Percentiles rank a stretch among this genome's conserved stretches.
Conservation (phyloP, 192 early-diverging fungal genomes). For the Gamsiella multidivaricata region DNA sequence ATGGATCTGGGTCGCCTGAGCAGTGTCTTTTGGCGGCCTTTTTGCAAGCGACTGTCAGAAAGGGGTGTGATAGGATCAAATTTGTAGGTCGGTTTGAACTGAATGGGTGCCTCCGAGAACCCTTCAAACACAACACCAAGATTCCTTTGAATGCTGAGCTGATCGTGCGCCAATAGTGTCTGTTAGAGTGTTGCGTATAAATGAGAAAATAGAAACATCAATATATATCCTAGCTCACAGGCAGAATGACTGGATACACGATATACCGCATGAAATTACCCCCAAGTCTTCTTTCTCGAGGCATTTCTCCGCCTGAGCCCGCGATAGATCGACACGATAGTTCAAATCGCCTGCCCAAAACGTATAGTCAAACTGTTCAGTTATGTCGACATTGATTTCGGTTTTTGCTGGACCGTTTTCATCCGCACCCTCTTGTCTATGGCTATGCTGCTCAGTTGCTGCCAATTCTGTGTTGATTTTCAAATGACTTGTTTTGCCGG, state of each 20-base stretch:
- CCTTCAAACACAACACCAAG: conserved; percentile 40
- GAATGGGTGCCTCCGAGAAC: conserved; percentile 75
- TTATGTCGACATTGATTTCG: conserved; percentile 52
- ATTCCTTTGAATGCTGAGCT: conserved; percentile 47
- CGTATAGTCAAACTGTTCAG: conserved; percentile 64
- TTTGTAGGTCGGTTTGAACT: conserved; percentile 85
- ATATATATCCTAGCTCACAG: no score
- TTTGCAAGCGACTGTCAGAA: conserved; percentile 16
- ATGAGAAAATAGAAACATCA: neutral
- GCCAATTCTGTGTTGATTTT: no score
- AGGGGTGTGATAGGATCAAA: conserved; percentile 62
- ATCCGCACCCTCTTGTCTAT: neutral
- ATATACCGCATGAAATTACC: conserved; percentile 40
- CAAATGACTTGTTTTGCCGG: neutral
- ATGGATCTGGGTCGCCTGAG: conserved; percentile 26
- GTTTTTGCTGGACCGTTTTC: no score
- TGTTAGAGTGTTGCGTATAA: neutral
- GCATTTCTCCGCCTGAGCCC: conserved; percentile 61
- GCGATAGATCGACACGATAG: conserved; percentile 71
- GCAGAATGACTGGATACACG: no score
- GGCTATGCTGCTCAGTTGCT: no score
- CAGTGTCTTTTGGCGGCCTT: conserved; percentile 9
- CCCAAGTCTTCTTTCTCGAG: conserved; percentile 62
- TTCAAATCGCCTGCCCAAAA: conserved; percentile 88
- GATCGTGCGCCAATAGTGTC: conserved; percentile 60